phyloP scores from a whole-genome alignment of 305 asterid species.

The Stenogyne calaminthoides region DNA sequence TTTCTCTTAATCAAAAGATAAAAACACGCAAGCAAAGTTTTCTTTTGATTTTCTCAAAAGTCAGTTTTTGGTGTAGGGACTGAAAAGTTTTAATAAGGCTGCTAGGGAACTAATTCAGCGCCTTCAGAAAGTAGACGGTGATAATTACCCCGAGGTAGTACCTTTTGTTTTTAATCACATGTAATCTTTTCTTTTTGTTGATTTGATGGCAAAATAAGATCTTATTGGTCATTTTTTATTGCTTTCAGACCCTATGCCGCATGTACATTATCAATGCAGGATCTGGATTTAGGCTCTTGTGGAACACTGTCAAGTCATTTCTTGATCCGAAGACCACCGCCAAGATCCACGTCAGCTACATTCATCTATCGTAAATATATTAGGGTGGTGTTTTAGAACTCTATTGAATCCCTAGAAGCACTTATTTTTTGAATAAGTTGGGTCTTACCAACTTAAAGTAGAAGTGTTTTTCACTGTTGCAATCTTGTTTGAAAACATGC shows the following conservation, averaged over 20 bases:
- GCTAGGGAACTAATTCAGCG: conserved; percentile 88
- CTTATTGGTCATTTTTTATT: neutral
- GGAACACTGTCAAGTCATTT: conserved; percentile 95
- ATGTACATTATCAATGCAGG: conserved; percentile 99
- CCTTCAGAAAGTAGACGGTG: conserved; percentile 87
- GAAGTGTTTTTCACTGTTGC: no score
- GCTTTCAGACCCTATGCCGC: conserved; percentile 76
- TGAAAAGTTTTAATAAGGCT: conserved; percentile 80
- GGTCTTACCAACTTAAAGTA: no score
- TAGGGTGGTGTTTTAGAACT: no score
- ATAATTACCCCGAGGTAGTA: conserved; percentile 90
- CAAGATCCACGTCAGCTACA: conserved; percentile 55
- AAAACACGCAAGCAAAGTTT: no score
- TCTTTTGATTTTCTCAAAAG: neutral
- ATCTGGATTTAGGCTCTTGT: conserved; percentile 93
- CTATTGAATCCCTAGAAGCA: no score
- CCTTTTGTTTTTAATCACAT: neutral
- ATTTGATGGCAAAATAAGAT: neutral
- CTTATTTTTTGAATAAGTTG: no score
- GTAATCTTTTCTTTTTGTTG: neutral
- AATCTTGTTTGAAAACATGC: no score
- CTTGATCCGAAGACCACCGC: conserved; percentile 97
- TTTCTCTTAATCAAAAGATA: neutral
- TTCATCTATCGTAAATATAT: neutral
- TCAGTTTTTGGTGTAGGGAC: conserved; percentile 54